Evolutionary conservation across 495 filamentous ascomycete genomes (phyloP), one percentile per base, ranked within the genome.

Genomic region (Collariella sp.): DNA sequence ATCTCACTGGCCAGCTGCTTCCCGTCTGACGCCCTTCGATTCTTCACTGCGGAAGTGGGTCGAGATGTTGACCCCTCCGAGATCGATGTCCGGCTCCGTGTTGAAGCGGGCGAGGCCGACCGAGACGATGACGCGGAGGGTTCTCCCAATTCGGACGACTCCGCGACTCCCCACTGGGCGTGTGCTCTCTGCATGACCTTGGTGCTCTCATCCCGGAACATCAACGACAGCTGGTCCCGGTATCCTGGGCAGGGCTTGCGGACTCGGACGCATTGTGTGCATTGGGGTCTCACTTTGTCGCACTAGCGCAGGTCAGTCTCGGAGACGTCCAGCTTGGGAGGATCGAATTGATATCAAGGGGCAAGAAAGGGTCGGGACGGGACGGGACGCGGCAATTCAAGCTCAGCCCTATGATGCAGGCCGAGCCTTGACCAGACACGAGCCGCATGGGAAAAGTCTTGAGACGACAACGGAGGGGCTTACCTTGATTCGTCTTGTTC

Each of bases 201-300:
- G 55, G 77, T 77, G 64, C 82, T 87, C 62, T 88, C 82, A 68
- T 87, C 82, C 35, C 84, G 83, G 60, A 88, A 88, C 74, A 86
- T 80, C 38, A 87, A 67, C 42, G 83, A 82, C 35, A 83, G 64
- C 59, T 80, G 77, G 55, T 86, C 83, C 58, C 83, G 76, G 57
- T 88, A 88, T 2, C 85, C 84, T 31, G 82, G 80, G 62, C 85
- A 88, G 49, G 67, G 72, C 65, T 82, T 77, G 55, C 69, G 68
- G 31, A 75, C 65, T 13, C 74, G 73, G 20, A 75, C 62, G 60
- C 85, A 87, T 68, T 87, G 84, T 19, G 82, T 79, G 60, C 85
- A 88, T 49, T 78, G 72, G 38, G 83, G 83, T 22, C 67, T 72
- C 52, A 75, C 75, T 58, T 82, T 81, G 66, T 87, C 85, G 68